phyloP scores from a whole-genome alignment of 305 asterid genomes.

The Solanum hybrid region DNA sequence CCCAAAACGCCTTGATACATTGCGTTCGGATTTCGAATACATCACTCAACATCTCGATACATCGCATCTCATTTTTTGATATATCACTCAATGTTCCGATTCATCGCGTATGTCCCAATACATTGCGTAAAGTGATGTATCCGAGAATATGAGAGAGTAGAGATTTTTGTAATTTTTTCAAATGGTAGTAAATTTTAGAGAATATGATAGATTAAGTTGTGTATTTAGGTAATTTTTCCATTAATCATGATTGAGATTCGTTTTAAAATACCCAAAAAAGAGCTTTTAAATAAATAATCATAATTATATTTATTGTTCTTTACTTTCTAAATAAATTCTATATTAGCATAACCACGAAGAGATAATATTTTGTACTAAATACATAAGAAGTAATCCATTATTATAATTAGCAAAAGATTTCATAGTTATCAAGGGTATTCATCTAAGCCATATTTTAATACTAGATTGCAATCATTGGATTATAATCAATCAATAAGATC shows the following conservation, averaged over 20 bases:
- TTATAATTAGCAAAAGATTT: not conserved
- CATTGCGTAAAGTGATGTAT: no score
- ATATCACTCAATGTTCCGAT: not conserved
- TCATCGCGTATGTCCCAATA: no score
- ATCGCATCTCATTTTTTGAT: not conserved
- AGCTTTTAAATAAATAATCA: not conserved
- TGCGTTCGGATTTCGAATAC: fast-evolving
- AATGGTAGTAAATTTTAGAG: not conserved
- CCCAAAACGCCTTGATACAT: not conserved
- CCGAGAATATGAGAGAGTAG: not conserved
- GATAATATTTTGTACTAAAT: not conserved
- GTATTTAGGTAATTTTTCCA: no score
- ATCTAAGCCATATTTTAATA: not conserved
- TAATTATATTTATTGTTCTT: not conserved
- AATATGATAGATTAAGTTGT: no score
- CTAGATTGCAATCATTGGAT: not conserved
- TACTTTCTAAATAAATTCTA: not conserved
- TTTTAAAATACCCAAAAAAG: not conserved
- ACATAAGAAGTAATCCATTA: not conserved
- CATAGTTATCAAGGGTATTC: not conserved
- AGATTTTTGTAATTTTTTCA: no score
- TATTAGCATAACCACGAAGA: not conserved
- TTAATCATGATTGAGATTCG: not conserved
- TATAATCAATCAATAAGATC: not conserved
- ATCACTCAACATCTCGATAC: not conserved